These are phyloP conservation scores for Pestalotiopsis fici DNA, from an alignment of 2,329 filamentous ascomycete genomes.

Conservation along the genomic window DNA sequence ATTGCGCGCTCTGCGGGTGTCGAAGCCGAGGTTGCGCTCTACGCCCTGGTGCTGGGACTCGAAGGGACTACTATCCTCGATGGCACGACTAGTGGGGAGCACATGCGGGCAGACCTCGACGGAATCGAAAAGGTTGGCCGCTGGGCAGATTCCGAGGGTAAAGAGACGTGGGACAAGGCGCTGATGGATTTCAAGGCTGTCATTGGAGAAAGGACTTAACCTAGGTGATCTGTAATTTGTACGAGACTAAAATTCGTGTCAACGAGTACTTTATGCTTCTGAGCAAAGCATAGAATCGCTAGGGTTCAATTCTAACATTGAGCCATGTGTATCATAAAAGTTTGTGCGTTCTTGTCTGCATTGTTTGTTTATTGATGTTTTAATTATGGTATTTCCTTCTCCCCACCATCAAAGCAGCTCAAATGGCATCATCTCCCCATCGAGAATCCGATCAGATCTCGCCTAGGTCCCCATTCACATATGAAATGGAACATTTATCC, in stretches of 20 bases:
- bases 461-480: neutral
- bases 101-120: slow-evolving; percentile 52
- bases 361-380: too few relatives aligned
- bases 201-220: slow-evolving; percentile 16
- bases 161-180: slow-evolving; percentile 48
- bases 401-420: neutral
- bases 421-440: neutral
- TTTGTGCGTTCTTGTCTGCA: too few relatives aligned
- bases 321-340: too few relatives aligned
- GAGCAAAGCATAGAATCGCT: too few relatives aligned
- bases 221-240: neutral
- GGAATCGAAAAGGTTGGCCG: slow-evolving; percentile 39
- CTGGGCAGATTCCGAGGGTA: slow-evolving; percentile 44
- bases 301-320: too few relatives aligned
- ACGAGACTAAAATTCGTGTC: neutral
- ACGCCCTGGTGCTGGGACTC: slow-evolving; percentile 49
- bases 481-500: neutral
- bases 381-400: neutral
- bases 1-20: slow-evolving; percentile 46
- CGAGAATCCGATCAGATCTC: neutral
- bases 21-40: slow-evolving; percentile 41
- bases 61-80: slow-evolving; percentile 43
- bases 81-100: slow-evolving; percentile 44
- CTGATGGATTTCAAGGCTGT: slow-evolving; percentile 46
- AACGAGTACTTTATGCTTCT: too few relatives aligned